Evolutionary conservation across 1,284 basidiomycete species (phyloP), one percentile per base, ranked within the genome.

Genomic region (Moesziomyces sp.): DNA sequence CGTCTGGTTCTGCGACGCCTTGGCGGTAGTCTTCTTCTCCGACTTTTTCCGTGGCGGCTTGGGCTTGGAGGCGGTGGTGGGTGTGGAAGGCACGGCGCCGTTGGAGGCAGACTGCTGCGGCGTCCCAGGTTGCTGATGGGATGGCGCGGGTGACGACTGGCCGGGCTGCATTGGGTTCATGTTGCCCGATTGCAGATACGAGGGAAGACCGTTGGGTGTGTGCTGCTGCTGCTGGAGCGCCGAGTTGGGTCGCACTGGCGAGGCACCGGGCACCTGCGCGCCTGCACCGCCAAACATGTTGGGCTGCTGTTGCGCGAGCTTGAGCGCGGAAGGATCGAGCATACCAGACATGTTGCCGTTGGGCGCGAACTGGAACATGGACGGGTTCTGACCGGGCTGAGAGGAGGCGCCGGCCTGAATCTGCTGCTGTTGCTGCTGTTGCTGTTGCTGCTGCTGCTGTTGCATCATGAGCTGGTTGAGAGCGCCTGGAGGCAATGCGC

Each of bases 381-480:
- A 49, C 3, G 60, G 57, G 3, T 55, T 18, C 16, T 66, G 64
- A 35, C 56, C 54, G 6, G 60, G 53, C 45, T 73, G 70, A 8
- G 57, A 45, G 0, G 60, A 57, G 1, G 49, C 58, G 35, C 58
- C 56, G 28, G 57, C 47, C 43, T 59, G 70, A 21, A 58, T 50
- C 38, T 63, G 60, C 18, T 59, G 57, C 49, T 69, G 65, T 18
- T 53, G 50, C 47, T 57, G 56, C n/a, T 64, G 67, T 43, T 63
- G 59, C 42, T 61, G 58, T 34, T 54, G 52, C 3, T 54, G 52
- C 13, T 60, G 59, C 30, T 59, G 71, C 35, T 69, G 71, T n/a
- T 69, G 72, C 62, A 58, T 65, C 57, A 63, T 59, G 60, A 67
- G 64, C 57, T 74, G 72, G 14, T 63, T 62, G 56, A 68, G 68